Evolutionary conservation across 108 stramenopile genomes (phyloP), one percentile per base, ranked within the genome.

Genomic region (Fragilaria radians): DNA sequence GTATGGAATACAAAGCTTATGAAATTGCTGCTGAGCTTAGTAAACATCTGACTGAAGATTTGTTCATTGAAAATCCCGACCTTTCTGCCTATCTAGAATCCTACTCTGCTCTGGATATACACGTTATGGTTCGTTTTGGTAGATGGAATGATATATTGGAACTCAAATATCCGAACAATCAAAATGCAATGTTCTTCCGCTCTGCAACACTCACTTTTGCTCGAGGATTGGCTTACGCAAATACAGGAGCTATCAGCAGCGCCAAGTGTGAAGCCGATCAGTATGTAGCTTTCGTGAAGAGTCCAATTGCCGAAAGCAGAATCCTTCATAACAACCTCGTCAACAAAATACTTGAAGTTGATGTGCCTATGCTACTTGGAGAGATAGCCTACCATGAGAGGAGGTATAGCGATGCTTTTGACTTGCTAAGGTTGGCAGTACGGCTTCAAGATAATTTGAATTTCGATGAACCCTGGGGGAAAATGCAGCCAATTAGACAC

Each of bases 381-480:
- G 92, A 93, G 58, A 93, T 93, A 60, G 86, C 84, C 7, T 93
- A 89, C 55, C 59, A 61, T 2, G 85, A 83, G 61, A 82, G 83
- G 5, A 69, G 67, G 17, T 70, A 83, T 46, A 81, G 82, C 32
- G 76, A 81, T n/a, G 86, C 88, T 9, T 93, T 89, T 64, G 48
- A 69, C 1, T 58, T 82, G 46, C 67, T 93, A 7, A 68, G 86
- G 31, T 66, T 70, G 31, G 84, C 88, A 11, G 88, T 93, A 5
- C 48, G 66, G 1, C 58, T 86, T 54, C 88, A 93, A 57, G 92
- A 93, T 68, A 73, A 75, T 32, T 68, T 93, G 63, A 72, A 82
- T 34, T 93, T 77, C 59, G 82, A 93, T 62, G 92, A 93, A 54
- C 92, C 92, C 14, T 93, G 92, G 92, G 92, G 92, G n/a, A 87